Evolutionary conservation across 306 rosid species (phyloP).

Genomic region (Alnus rubra): DNA sequence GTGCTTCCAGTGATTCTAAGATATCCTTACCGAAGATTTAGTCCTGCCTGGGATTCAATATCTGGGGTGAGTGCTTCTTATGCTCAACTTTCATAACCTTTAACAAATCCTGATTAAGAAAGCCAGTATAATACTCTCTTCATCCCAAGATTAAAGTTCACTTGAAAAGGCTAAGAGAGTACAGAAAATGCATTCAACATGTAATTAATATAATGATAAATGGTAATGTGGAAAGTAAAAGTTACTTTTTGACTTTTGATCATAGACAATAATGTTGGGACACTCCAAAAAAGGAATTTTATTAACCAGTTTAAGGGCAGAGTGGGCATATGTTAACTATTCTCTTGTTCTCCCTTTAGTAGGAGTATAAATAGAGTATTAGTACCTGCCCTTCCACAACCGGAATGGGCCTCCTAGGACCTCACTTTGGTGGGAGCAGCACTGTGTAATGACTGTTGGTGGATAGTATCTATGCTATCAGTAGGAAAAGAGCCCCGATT

Average conservation of each 20-base stretch:
- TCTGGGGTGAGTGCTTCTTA: conserved; percentile 73
- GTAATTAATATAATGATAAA: neutral
- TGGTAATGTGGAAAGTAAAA: neutral
- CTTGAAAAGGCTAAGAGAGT: conserved; percentile 4
- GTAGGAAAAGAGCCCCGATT: neutral
- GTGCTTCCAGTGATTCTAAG: conserved; percentile 84
- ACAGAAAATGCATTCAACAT: neutral
- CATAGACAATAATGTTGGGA: neutral
- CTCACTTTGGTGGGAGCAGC: neutral
- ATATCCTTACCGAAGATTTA: conserved; percentile 81
- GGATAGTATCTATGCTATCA: neutral
- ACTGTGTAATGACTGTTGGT: neutral
- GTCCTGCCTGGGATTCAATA: conserved; percentile 98
- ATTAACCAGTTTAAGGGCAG: neutral
- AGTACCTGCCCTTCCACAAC: conserved; percentile 1
- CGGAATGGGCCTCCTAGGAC: neutral
- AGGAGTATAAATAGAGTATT: neutral
- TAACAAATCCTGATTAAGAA: conserved; percentile 8
- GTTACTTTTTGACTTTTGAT: neutral
- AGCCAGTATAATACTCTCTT: neutral
- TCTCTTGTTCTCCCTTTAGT: neutral
- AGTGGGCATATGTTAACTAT: neutral
- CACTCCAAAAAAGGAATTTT: neutral
- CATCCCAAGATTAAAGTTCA: conserved; percentile 1
- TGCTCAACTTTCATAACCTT: conserved; percentile 15